These are phyloP conservation scores for Trypanosomatidae sp. DNA, from an alignment of 208 protist species.

Conservation along the genomic window DNA sequence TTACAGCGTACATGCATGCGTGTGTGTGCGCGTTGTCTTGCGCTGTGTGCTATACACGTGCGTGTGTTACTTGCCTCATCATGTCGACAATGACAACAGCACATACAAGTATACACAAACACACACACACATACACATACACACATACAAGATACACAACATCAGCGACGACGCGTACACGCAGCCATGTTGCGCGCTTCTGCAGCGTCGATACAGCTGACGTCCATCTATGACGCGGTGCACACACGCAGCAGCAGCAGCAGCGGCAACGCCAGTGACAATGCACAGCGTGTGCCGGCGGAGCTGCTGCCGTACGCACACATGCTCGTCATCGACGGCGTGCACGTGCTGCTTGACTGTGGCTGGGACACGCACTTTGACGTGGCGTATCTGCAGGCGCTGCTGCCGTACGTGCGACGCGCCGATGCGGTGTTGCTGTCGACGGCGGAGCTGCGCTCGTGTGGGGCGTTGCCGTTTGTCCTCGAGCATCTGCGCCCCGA, in stretches of 20 bases:
- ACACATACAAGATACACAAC: too few species aligned
- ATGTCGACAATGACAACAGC: not conserved
- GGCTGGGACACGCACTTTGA: slow-evolving; percentile 68
- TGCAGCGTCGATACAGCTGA: slow-evolving; percentile 16
- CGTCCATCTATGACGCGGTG: slow-evolving; percentile 16
- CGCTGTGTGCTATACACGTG: too few species aligned
- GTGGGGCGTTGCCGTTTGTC: slow-evolving; percentile 77
- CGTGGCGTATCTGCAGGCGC: slow-evolving; percentile 21
- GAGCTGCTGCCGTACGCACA: slow-evolving; percentile 38
- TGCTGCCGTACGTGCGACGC: slow-evolving; percentile 25
- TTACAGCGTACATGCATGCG: too few species aligned
- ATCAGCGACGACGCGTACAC: too few species aligned
- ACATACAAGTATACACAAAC: not conserved
- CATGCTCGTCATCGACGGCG: slow-evolving; percentile 73
- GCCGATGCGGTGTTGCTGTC: slow-evolving; percentile 75
- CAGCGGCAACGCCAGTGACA: too few species aligned
- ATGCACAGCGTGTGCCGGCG: slow-evolving; percentile 12
- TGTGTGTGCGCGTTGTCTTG: too few species aligned
- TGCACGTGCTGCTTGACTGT: slow-evolving; percentile 76
- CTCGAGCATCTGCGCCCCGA: slow-evolving; percentile 47
- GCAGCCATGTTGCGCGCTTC: slow-evolving; percentile 25
- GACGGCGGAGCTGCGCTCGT: slow-evolving; percentile 52
- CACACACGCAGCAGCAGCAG: too few species aligned
- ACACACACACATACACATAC: not conserved
- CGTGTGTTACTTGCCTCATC: not conserved